Evolutionary conservation across 805 yeast species (phyloP).

Genomic region (Danielia oregonensis): DNA sequence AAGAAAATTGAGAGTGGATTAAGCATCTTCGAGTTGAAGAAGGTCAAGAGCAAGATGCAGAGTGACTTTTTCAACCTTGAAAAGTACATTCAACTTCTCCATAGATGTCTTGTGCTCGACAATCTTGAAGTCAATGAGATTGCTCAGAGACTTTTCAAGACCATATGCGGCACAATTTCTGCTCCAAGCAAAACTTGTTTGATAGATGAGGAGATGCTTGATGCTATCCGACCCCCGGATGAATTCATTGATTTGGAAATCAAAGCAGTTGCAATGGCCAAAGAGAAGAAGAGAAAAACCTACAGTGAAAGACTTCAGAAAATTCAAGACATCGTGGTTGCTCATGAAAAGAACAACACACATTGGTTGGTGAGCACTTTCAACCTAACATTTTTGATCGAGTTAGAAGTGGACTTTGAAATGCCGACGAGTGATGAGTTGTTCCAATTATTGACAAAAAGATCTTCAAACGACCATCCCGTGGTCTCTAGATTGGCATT

Average conservation of each 20-base stretch:
- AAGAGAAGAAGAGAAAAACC: constrained; percentile 48
- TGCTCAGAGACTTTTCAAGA: constrained; percentile 51
- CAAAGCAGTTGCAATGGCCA: constrained; percentile 57
- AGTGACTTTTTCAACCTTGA: constrained; percentile 53
- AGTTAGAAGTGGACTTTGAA: constrained; percentile 53
- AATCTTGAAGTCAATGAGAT: constrained; percentile 49
- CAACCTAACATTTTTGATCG: constrained; percentile 47
- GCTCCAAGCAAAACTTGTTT: constrained; percentile 45
- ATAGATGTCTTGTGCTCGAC: constrained; percentile 54
- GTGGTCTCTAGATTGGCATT: constrained; percentile 55
- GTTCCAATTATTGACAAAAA: constrained; percentile 41
- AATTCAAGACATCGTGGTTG: constrained; percentile 37
- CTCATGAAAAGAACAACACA: constrained; percentile 22
- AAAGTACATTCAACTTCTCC: constrained; percentile 45
- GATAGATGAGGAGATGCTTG: constrained; percentile 41
- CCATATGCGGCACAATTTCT: constrained; percentile 23
- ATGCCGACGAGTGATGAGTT: constrained; percentile 37
- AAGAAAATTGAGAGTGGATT: constrained; percentile 64
- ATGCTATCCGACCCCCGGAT: constrained; percentile 60
- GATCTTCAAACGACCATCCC: constrained; percentile 66
- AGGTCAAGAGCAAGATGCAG: constrained; percentile 54
- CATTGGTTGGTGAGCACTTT: constrained; percentile 59
- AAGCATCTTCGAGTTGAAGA: constrained; percentile 51
- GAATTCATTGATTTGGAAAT: constrained; percentile 54
- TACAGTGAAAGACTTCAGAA: constrained; percentile 39